Conservation (phyloP, 2,329 filamentous ascomycete species). For the Tolypocladium capitatum region DNA sequence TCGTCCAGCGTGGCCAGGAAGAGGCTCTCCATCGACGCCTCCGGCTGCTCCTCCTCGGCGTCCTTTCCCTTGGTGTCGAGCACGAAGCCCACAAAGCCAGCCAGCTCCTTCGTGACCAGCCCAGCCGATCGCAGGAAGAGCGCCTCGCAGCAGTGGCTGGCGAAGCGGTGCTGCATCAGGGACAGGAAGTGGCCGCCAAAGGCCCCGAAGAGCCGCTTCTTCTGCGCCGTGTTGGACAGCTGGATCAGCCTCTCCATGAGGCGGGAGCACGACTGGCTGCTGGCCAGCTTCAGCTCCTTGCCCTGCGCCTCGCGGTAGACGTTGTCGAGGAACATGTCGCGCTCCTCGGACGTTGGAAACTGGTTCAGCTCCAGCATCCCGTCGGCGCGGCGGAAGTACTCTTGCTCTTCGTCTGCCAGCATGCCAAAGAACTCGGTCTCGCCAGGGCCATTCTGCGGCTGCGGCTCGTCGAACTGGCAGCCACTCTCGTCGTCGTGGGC, state of each 20-base stretch:
- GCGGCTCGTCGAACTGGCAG: slow-evolving; percentile 11
- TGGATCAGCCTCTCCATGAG: slow-evolving; percentile 85
- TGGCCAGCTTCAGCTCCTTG: slow-evolving; percentile 92
- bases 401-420: slow-evolving; percentile 83
- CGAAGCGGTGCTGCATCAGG: slow-evolving; percentile 88
- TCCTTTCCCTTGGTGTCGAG: slow-evolving; percentile 28
- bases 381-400: slow-evolving; percentile 86
- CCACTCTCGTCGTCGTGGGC: slow-evolving; percentile 8
- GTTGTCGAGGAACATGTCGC: slow-evolving; percentile 59
- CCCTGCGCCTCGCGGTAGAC: slow-evolving; percentile 77
- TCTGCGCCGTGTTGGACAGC: slow-evolving; percentile 62
- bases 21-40: slow-evolving; percentile 65
- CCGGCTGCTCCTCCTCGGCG: slow-evolving; percentile 31
- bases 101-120: slow-evolving; percentile 61
- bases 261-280: slow-evolving; percentile 88
- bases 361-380: slow-evolving; percentile 82
- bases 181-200: slow-evolving; percentile 81
- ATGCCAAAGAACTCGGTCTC: slow-evolving; percentile 83
- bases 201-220: slow-evolving; percentile 74
- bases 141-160: slow-evolving; percentile 92
- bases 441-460: slow-evolving; percentile 14
- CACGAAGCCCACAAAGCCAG: slow-evolving; percentile 29
- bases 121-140: slow-evolving; percentile 77
- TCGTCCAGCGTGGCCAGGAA: slow-evolving; percentile 78
- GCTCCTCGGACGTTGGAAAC: slow-evolving; percentile 65